Base-by-base conservation (phyloP, 257 asterid species). In the Gentiana macrophylla region DNA sequence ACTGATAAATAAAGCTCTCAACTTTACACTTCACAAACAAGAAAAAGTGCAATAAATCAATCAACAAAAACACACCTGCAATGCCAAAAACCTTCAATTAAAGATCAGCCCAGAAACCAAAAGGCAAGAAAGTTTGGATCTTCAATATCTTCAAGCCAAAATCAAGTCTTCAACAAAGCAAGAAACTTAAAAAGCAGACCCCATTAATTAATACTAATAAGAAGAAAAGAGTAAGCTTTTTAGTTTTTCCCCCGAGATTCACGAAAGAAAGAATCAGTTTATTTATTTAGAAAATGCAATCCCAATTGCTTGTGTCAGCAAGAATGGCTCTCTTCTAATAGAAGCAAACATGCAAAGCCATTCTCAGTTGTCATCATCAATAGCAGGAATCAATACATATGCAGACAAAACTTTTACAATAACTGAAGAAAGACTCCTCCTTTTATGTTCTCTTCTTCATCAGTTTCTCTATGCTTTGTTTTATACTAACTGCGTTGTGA, bases 351-450 rank as follows among this genome's bases (percentile, higher is more conserved):
- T 51, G 77, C 63, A 68, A 60, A 55, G 62, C 62, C 50, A 36
- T 11, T 60, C 73, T 74, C 85, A 69, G 53, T 71, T 61, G 88
- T 74, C 83, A 57, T 71, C 80, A 72, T 65, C 75, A 74, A 62
- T 34, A 62, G 64, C 55, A 67, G 60, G 56, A 68, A 62, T 50
- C 41, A 58, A 70, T 69, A 70, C 64, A 80, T 62, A 80, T 62
- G 63, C 80, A 74, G 62, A 81, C 77, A 72, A 74, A 80, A 57
- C 38, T 44, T 35, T 49, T 44, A 7, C 46, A 41, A 41, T 41
- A 41, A 63, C 72, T 24, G 24, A 24, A 62, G 24, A 78, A 60
- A 64, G 41, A 58, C 46, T 10, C 5, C 46, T 41, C 53, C 53
- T 47, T 61, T 52, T 43, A 12, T 12, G 32, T 32, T 49, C 50